These are phyloP conservation scores for Alternaria dauci DNA, from an alignment of 2,329 filamentous ascomycete genomes.

Conservation along the genomic window DNA sequence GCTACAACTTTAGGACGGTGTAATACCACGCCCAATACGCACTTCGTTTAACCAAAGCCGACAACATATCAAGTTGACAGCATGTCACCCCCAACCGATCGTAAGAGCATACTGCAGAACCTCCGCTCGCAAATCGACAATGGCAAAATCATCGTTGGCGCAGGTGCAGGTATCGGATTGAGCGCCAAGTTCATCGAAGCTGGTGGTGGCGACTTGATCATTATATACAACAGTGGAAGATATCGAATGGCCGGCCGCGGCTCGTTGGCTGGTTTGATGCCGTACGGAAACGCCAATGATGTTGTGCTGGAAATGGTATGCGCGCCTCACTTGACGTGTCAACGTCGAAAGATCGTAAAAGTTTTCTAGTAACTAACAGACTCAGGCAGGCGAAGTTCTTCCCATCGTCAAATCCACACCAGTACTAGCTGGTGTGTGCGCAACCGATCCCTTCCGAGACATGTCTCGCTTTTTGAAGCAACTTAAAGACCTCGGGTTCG, in stretches of 20 bases:
- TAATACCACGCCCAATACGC: neutral
- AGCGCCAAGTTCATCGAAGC: constrained; percentile 75
- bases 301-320: constrained; percentile 72
- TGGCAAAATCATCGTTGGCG: constrained; percentile 70
- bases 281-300: constrained; percentile 74
- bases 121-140: constrained; percentile 64
- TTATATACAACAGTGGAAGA: constrained; percentile 76
- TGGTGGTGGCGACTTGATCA: constrained; percentile 73
- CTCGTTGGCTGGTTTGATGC: constrained; percentile 74
- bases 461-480: constrained; percentile 68
- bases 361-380: neutral
- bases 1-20: neutral
- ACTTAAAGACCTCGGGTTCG: constrained; percentile 69
- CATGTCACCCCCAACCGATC: constrained; percentile 67
- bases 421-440: constrained; percentile 75
- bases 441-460: constrained; percentile 72
- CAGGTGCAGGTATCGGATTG: constrained; percentile 73
- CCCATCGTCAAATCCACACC: constrained; percentile 70
- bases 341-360: too few relatives aligned
- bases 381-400: constrained; percentile 69
- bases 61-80: neutral
- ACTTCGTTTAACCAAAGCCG: neutral
- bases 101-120: constrained; percentile 62
- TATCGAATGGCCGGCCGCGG: constrained; percentile 77
- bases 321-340: neutral